Evolutionary conservation across 805 yeast genomes (phyloP), one percentile per base, ranked within the genome.

Genomic region (Zygosaccharomyces bisporus): DNA sequence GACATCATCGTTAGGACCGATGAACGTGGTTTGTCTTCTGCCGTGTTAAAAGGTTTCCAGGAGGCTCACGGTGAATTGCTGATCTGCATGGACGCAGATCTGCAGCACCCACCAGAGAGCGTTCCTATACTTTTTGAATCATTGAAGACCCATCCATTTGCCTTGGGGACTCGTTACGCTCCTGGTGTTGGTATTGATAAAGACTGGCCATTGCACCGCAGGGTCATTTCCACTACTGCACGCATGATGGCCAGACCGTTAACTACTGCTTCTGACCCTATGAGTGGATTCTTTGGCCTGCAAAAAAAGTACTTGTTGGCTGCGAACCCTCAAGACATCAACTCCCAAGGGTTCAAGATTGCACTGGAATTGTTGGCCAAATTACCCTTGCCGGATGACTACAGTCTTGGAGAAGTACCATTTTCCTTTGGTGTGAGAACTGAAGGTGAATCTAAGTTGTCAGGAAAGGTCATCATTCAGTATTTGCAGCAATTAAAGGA

Each of bases 141-240:
- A 6, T 55, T 74, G 49, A 67, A 64, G 55, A 57, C 57, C 5
- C 68, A 67, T 47, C 71, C 77, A 20, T 74, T 74, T 43, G 76
- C 67, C 17, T 60, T 73, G 41, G 79, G 79, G 46, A 74, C 79
- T 27, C 67, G 79, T 58, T 74, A 74, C 45, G 77, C 77, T n/a
- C 74, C 74, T 31, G 77, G 77, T 50, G 78, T 74, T 36, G 77
- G 75, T 47, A 73, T 74, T 44, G 79, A 74, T 53, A 73, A 73
- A 56, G 76, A 73, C 52, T 74, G 79, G 79, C 77, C 77, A 25
- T 53, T 74, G 43, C 69, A 72, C 61, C 68, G 79, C 50, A 70
- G 78, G 54, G 69, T 74, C 27, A 73, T 74, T 43, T 69, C 74
- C 27, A 63, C 72, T 3, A 75, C 77, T 44, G 79, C 79, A 10